These are phyloP conservation scores for Coemansia sp. DNA, from an alignment of 192 early-diverging fungal species.

Conservation along the genomic window DNA sequence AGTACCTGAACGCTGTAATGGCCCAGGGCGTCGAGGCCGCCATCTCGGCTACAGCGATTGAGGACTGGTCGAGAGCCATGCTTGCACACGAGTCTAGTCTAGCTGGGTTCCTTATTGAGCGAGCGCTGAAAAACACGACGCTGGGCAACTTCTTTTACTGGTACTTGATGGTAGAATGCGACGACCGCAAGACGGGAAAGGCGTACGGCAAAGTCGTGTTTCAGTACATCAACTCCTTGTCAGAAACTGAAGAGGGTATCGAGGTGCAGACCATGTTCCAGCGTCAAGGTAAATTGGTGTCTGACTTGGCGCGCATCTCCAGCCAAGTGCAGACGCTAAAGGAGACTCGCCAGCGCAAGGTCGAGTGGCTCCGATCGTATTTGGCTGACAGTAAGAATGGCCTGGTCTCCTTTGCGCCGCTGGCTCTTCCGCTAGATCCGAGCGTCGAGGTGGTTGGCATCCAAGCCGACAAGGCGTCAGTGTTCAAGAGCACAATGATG, in stretches of 20 bases:
- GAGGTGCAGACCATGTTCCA: constrained; percentile 73
- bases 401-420: constrained; percentile 76
- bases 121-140: constrained; percentile 78
- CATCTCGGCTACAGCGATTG: constrained; percentile 13
- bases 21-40: constrained; percentile 33
- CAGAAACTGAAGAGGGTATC: constrained; percentile 58
- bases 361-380: constrained; percentile 77
- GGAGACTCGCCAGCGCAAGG: constrained; percentile 87
- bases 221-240: constrained; percentile 77
- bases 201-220: constrained; percentile 87
- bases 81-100: constrained; percentile 66
- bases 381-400: constrained; percentile 86
- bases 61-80: constrained; percentile 31
- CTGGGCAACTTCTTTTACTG: constrained; percentile 96
- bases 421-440: constrained; percentile 91
- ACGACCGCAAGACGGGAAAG: constrained; percentile 79
- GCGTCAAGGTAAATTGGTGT: constrained; percentile 85
- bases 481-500: constrained; percentile 91
- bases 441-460: constrained; percentile 86
- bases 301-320: constrained; percentile 71
- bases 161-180: constrained; percentile 97
- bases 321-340: constrained; percentile 75
- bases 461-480: constrained; percentile 73
- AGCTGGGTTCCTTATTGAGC: constrained; percentile 87
- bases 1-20: constrained; percentile 62